Base-by-base conservation (phyloP, 108 stramenopile genomes). In the Cyclotella cryptica region DNA sequence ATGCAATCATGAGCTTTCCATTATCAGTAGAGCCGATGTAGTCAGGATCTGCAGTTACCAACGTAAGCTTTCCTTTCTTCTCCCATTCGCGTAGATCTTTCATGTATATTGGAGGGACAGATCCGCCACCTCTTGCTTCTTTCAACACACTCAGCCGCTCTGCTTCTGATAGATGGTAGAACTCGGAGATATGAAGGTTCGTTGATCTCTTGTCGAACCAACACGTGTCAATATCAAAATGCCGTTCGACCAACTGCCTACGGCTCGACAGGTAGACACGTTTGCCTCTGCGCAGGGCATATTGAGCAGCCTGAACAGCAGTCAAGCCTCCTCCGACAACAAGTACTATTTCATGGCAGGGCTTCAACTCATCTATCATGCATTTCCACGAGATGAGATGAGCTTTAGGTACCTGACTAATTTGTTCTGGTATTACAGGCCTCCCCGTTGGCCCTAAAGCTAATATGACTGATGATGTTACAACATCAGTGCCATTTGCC, bases 321-420 rank as follows among this genome's bases (percentile, higher is more conserved):
- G 89, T 90, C 17, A 93, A 63, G 18, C 92, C 92, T 14, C 92
- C 92, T 13, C 92, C 92, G 2, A 93, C 79, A 0, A 93, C 92
- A 29, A 93, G 54, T 0, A 90, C 81, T 1, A 24, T 18, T 55
- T 43, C 21, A 46, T 74, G 43, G 40, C 24, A 22, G 28, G 61
- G 29, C 7, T 43, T 28, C 28, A 55, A 39, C 5, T 84, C 39
- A 17, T 83, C 54, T 9, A 42, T 43, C 57, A 61, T 60, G 9
- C 46, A 44, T 49, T 70, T 75, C 55, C 62, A 61, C 60, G 44
- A 72, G 17, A 61, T 54, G 24, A 71, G 28, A 13, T 57, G 52
- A 15, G 72, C 64, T 8, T 49, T 69, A 10, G 75, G 74, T 8
- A 53, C 61, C 15, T 51, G 26, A n/a, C 44, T 12, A 14, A 87